Evolutionary conservation across 1,139 yeast species (phyloP).

Genomic region (Protomyces gravidus): DNA sequence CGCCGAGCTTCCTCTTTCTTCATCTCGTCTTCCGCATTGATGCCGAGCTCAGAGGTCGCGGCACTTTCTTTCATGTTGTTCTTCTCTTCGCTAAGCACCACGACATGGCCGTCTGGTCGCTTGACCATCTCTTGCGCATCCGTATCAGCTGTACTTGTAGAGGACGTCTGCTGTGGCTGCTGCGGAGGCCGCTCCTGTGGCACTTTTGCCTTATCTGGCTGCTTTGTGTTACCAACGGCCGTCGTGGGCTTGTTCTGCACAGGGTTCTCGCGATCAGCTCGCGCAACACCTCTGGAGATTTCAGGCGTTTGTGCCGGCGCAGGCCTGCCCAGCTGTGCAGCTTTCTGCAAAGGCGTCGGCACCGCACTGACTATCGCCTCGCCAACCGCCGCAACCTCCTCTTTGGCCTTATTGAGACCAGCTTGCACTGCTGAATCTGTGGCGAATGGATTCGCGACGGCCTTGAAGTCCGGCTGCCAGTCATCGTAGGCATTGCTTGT

Average conservation of each 20-base stretch:
- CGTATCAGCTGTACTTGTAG: background rate
- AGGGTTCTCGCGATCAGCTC: background rate
- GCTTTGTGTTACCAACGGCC: background rate
- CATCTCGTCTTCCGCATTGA: conserved; percentile 5
- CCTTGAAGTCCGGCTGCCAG: background rate
- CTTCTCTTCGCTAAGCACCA: background rate
- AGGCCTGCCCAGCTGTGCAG: background rate
- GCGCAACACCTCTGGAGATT: background rate
- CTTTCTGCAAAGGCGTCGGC: background rate
- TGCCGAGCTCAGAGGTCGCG: background rate
- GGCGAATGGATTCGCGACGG: background rate
- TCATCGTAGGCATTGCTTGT: background rate
- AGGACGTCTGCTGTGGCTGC: background rate
- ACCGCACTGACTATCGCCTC: too few relatives aligned
- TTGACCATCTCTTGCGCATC: background rate
- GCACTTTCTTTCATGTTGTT: background rate
- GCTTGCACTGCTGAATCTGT: background rate
- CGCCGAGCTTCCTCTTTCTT: conserved; percentile 9
- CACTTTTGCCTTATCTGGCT: background rate
- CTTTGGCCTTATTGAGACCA: background rate
- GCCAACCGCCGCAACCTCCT: background rate
- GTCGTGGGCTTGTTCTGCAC: too few relatives aligned
- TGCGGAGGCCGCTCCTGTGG: background rate
- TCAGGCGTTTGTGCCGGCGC: background rate
- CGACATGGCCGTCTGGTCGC: background rate